Conservation (phyloP, 2,329 filamentous ascomycete genomes). For the Ophiostoma himal-ulmi region DNA sequence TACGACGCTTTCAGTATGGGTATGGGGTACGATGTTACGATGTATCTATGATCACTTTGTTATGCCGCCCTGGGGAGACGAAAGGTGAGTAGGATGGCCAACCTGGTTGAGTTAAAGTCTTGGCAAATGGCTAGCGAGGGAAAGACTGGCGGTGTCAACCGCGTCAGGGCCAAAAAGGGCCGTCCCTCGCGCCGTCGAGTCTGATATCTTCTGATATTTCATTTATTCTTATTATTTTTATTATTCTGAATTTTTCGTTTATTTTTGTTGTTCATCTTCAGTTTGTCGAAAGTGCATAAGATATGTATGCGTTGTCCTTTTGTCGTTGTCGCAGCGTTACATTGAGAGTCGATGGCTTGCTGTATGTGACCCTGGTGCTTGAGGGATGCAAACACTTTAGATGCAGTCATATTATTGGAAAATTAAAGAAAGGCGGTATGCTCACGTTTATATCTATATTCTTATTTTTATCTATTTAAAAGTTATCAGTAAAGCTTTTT, state of each 20-base stretch:
- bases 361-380: not conserved
- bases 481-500: not conserved
- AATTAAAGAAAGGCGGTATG: not conserved
- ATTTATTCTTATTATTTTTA: not conserved
- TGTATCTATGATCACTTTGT: not conserved
- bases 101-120: not conserved
- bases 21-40: not conserved
- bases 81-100: not conserved
- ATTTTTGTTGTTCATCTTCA: not conserved
- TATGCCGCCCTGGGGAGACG: not conserved
- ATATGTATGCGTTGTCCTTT: constrained; percentile 12
- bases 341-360: not conserved
- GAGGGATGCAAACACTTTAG: not conserved
- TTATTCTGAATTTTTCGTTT: not conserved
- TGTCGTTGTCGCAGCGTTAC: not conserved
- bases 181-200: not conserved
- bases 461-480: not conserved
- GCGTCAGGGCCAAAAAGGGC: not conserved
- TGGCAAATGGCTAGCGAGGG: not conserved
- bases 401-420: not conserved
- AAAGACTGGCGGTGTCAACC: not conserved
- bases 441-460: not conserved
- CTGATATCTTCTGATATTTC: not conserved
- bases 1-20: not conserved
- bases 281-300: not conserved